Evolutionary conservation across 306 rosid genomes (phyloP), one percentile per base, ranked within the genome.

Genomic region (Acacia crassicarpa): DNA sequence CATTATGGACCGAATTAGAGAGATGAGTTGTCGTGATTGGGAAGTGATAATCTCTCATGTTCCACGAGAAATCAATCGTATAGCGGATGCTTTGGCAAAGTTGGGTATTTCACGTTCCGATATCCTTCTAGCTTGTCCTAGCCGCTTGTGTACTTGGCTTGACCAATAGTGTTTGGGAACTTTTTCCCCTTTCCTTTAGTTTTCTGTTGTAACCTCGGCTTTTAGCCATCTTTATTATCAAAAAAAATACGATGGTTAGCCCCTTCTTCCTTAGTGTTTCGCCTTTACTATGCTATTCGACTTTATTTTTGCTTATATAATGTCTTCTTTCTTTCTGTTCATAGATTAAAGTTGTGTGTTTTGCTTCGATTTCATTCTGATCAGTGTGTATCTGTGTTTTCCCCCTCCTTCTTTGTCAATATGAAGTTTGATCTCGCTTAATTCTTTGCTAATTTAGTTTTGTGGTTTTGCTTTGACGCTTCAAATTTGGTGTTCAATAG

Each of bases 241-340:
- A n/a, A 97, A 94, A 86, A 91, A 96, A 69, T 94, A 91, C 80
- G 97, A 92, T 85, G 98, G 98, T 94, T 83, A 54, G 80, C n/a
- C 69, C 59, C 74, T 83, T 79, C 72, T 69, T 35, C 40, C 66
- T 35, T 62, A 46, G 63, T 9, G 19, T 66, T 68, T 58, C n/a
- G 12, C 22, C 11, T 5, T 3, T 32, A 14, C 3, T 84, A 0
- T 84, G 48, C 75, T 74, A 17, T n/a, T 63, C 79, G 35, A 80
- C 20, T 27, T 35, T 15, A 48, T 54, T 0, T 16, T 9, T 75
- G 1, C 23, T 72, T 49, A 16, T 61, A 22, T 44, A 22, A 5
- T 77, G 6, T 38, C 72, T 74, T 63, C 56, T 38, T 40, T 81
- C 23, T 23, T 44, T 27, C 35, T 66, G 14, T 3, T 41, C 78